A percentile compares a stretch with the other conserved stretches of the same genome.
Evolutionary conservation across 139 green algal species (phyloP).

Genomic region (Pycnococcus provasolii): DNA sequence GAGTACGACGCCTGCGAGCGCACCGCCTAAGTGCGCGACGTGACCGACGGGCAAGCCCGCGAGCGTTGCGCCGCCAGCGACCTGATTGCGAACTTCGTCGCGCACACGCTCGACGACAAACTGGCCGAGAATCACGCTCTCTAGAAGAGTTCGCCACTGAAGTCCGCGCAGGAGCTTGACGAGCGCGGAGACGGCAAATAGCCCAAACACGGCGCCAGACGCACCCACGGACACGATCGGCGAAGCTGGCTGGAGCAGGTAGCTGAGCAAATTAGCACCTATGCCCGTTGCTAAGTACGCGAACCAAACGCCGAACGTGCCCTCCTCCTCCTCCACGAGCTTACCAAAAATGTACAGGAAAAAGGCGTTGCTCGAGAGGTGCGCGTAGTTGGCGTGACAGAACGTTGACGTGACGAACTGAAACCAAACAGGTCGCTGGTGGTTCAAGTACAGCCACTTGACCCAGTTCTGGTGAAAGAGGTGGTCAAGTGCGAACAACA

Average conservation of each 20-base stretch:
- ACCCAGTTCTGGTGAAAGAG: slow-evolving; percentile 39
- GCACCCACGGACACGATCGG: slow-evolving; percentile 32
- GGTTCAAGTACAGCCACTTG: slow-evolving; percentile 47
- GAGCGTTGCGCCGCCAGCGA: slow-evolving; percentile 32
- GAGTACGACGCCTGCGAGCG: slow-evolving; percentile 14
- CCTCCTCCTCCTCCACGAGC: slow-evolving; percentile 46
- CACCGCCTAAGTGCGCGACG: slow-evolving; percentile 59
- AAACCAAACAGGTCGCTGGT: slow-evolving; percentile 44
- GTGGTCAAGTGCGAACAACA: slow-evolving; percentile 46
- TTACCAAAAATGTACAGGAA: slow-evolving; percentile 44
- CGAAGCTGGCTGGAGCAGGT: slow-evolving; percentile 28
- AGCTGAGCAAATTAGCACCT: slow-evolving; percentile 33
- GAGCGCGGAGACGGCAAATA: slow-evolving; percentile 68
- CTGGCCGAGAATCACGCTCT: slow-evolving; percentile 63
- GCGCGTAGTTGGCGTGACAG: slow-evolving; percentile 42
- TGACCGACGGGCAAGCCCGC: slow-evolving; percentile 44
- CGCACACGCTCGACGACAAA: slow-evolving; percentile 65
- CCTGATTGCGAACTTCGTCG: slow-evolving; percentile 17
- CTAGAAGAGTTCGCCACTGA: slow-evolving; percentile 56
- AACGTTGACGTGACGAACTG: slow-evolving; percentile 51
- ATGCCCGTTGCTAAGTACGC: slow-evolving; percentile 36
- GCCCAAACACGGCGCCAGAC: slow-evolving; percentile 70
- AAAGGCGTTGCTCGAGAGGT: slow-evolving; percentile 39
- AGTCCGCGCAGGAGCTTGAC: slow-evolving; percentile 36
- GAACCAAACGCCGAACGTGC: slow-evolving; percentile 30